A percentile compares a stretch with the other conserved stretches of the same genome.
These are phyloP conservation scores for Marchantia polymorpha DNA, from an alignment of 225 moss, liverwort and hornwort genomes.

Conservation along the genomic window DNA sequence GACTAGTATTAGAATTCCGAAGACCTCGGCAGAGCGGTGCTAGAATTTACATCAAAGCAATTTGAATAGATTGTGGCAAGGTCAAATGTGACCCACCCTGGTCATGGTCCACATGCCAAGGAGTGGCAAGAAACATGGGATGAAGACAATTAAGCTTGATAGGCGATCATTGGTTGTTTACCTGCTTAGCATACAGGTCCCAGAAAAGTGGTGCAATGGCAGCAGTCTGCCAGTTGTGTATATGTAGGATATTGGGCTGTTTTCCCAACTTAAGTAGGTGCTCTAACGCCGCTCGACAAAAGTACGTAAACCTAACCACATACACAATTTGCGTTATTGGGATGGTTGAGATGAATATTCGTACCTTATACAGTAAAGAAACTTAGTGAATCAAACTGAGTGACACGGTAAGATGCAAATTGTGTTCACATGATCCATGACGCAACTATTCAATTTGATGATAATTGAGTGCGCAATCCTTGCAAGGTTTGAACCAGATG, in stretches of 20 bases:
- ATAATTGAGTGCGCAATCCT: background rate
- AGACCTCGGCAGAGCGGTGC: background rate
- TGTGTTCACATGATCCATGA: background rate
- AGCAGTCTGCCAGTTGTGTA: conserved; percentile 82
- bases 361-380: background rate
- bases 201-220: conserved; percentile 67
- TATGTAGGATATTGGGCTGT: conserved; percentile 67
- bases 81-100: background rate
- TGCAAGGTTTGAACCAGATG: background rate
- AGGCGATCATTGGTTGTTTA: conserved; percentile 6
- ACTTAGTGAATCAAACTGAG: background rate
- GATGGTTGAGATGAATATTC: background rate
- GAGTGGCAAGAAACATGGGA: background rate
- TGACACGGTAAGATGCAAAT: background rate
- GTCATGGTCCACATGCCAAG: background rate
- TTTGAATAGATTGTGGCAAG: too few species aligned
- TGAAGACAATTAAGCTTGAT: background rate
- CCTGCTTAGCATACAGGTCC: conserved; percentile 67
- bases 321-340: background rate
- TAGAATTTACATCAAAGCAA: background rate
- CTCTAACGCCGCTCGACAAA: conserved; percentile 66
- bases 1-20: too few species aligned
- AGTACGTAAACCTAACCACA: conserved; percentile 61
- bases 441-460: background rate
- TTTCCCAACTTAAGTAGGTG: conserved; percentile 65